phyloP scores from a whole-genome alignment of 495 filamentous ascomycete genomes.

The Penicillium mononematosum region DNA sequence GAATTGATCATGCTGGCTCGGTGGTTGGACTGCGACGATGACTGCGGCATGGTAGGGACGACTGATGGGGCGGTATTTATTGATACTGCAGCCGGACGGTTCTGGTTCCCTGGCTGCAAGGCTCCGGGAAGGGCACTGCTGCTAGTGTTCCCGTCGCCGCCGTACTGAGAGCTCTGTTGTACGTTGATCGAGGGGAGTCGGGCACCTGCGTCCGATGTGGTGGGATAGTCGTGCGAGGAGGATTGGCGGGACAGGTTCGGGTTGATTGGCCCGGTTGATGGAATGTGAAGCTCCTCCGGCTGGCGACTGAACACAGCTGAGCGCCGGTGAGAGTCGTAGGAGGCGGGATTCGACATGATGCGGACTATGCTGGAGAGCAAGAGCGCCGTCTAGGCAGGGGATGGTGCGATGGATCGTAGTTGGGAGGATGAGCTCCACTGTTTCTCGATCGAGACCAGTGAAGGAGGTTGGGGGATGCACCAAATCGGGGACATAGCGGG shows the following conservation, averaged over 20 bases:
- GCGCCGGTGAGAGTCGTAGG: constrained; percentile 57
- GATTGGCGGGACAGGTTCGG: constrained; percentile 44
- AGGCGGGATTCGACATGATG: constrained; percentile 47
- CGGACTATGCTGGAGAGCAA: constrained; percentile 8
- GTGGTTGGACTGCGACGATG: constrained; percentile 61
- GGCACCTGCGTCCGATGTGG: constrained; percentile 37
- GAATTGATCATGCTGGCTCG: constrained; percentile 64
- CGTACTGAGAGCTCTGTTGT: constrained; percentile 62
- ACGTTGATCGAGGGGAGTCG: constrained; percentile 62
- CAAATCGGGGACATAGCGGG: constrained; percentile 2
- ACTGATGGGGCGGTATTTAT: constrained; percentile 69
- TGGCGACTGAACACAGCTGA: constrained; percentile 50
- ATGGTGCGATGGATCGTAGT: constrained; percentile 18
- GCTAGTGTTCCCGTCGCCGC: constrained; percentile 24
- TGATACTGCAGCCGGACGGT: constrained; percentile 63
- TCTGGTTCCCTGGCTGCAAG: constrained; percentile 63
- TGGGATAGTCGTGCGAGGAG: constrained; percentile 51
- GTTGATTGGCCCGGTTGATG: constrained; percentile 50
- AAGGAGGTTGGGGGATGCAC: constrained; percentile 4
- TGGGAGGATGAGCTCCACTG: constrained; percentile 24
- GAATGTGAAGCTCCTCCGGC: constrained; percentile 78
- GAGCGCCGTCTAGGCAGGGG: constrained; percentile 16
- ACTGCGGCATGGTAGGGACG: constrained; percentile 68
- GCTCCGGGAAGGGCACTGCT: constrained; percentile 62
- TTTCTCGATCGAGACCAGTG: constrained; percentile 8